Percentiles rank a stretch among this genome's conserved stretches.
Evolutionary conservation across 2,329 filamentous ascomycete genomes (phyloP).

Genomic region (Seiridium cupressi): DNA sequence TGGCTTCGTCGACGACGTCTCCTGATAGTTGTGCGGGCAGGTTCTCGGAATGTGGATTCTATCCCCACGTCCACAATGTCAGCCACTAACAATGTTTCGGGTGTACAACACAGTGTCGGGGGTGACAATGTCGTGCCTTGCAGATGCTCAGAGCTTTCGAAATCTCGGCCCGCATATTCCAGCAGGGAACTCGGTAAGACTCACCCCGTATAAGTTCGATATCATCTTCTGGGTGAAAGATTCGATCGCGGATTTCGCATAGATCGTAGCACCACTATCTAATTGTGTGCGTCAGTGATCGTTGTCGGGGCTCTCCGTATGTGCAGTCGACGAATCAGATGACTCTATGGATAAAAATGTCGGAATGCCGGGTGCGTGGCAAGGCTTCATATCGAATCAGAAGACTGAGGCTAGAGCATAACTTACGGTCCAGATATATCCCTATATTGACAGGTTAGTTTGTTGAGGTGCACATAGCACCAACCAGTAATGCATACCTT

Average conservation of each 20-base stretch:
- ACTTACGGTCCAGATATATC: slow-evolving; percentile 50
- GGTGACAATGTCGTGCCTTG: no score
- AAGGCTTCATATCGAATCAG: no score
- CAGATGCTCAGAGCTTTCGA: no score
- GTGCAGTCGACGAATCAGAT: no score
- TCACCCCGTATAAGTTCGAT: slow-evolving; percentile 53
- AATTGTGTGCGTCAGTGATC: not conserved
- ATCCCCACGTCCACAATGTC: not conserved
- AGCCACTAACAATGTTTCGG: no score
- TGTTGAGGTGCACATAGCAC: not conserved
- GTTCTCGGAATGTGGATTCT: slow-evolving; percentile 65
- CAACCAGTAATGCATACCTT: slow-evolving; percentile 25
- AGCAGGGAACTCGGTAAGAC: not conserved
- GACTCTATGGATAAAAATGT: no score
- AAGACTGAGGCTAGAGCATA: not conserved
- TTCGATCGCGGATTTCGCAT: slow-evolving; percentile 56
- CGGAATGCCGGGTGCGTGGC: no score
- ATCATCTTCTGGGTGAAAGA: slow-evolving; percentile 55
- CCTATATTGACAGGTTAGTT: slow-evolving; percentile 22
- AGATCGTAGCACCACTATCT: slow-evolving; percentile 54
- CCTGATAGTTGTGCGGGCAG: slow-evolving; percentile 57
- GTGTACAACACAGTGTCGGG: not conserved
- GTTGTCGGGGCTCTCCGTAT: not conserved
- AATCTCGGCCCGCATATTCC: not conserved
- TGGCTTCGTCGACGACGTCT: slow-evolving; percentile 54